These are phyloP conservation scores for Teratosphaeria nubilosa DNA, from an alignment of 2,329 filamentous ascomycete genomes.

Conservation along the genomic window DNA sequence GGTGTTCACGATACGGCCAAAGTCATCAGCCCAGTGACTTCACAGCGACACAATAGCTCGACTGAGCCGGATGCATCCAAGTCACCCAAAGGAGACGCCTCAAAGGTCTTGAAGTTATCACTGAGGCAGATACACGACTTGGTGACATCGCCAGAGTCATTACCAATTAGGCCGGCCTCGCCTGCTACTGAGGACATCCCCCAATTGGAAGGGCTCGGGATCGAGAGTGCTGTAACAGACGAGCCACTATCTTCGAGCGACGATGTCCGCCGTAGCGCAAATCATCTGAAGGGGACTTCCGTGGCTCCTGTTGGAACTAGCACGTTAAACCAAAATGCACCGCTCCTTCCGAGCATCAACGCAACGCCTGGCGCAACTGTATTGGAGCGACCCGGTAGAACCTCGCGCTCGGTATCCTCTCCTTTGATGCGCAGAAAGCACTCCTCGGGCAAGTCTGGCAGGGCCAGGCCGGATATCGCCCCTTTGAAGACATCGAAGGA, in stretches of 20 bases:
- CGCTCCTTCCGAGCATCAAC: slow-evolving; percentile 23
- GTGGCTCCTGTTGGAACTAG: not conserved
- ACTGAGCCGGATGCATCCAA: slow-evolving; percentile 14
- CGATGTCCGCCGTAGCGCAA: not conserved
- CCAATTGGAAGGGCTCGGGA: slow-evolving; percentile 3
- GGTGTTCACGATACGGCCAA: not conserved
- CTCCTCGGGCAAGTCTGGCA: slow-evolving; percentile 17
- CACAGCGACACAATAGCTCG: slow-evolving; percentile 16
- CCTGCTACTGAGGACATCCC: slow-evolving; percentile 27
- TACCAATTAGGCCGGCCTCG: slow-evolving; percentile 38
- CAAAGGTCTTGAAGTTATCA: slow-evolving; percentile 38
- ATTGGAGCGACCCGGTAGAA: slow-evolving; percentile 20
- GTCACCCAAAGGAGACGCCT: slow-evolving; percentile 10
- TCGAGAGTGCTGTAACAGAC: not conserved
- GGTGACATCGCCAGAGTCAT: slow-evolving; percentile 43
- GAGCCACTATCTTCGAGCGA: not conserved
- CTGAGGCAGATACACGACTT: slow-evolving; percentile 46
- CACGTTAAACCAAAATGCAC: slow-evolving; percentile 1
- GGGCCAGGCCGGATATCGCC: slow-evolving; percentile 15
- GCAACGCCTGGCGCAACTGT: slow-evolving; percentile 13
- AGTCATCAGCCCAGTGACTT: not conserved
- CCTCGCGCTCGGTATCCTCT: slow-evolving; percentile 27
- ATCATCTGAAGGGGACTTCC: not conserved
- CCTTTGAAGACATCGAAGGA: slow-evolving; percentile 26
- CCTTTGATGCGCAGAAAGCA: slow-evolving; percentile 29